Percentiles rank a stretch among this genome's conserved stretches.
phyloP scores from a whole-genome alignment of 75 land plant species.

The Picea sitchensis region DNA sequence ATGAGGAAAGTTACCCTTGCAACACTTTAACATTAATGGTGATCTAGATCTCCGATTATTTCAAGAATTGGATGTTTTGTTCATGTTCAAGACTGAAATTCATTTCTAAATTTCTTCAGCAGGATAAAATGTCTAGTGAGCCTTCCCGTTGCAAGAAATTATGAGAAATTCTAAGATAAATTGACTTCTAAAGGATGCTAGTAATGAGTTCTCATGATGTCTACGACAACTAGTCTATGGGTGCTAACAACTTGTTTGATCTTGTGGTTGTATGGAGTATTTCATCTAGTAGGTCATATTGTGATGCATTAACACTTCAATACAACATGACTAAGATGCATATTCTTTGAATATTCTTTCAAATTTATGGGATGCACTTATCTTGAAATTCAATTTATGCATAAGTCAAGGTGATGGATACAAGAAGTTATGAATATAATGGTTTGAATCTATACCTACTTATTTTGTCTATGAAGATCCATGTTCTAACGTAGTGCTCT shows the following conservation, averaged over 20 bases:
- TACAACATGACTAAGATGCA: too few relatives aligned
- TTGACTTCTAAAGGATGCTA: background rate
- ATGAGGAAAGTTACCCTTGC: background rate
- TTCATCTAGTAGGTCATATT: too few relatives aligned
- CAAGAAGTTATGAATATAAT: background rate
- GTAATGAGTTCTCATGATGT: background rate
- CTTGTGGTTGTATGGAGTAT: background rate
- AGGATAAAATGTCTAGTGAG: too few relatives aligned
- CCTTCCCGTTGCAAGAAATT: too few relatives aligned
- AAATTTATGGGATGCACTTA: background rate
- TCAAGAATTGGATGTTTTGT: background rate
- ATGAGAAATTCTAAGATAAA: background rate
- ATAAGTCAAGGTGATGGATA: background rate
- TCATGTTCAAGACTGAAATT: background rate
- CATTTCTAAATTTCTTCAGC: too few relatives aligned
- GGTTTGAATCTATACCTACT: background rate
- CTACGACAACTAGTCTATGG: background rate
- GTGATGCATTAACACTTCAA: too few relatives aligned
- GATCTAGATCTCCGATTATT: background rate
- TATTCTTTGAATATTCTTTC: too few relatives aligned
- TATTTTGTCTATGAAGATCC: slow-evolving; percentile 22
- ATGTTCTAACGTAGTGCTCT: slow-evolving; percentile 54
- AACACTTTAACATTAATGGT: background rate
- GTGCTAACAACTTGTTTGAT: background rate
- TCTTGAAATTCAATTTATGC: background rate